A percentile compares a stretch with the other conserved stretches of the same genome.
phyloP scores from a whole-genome alignment of 345 rosid genomes.

The Eutrema heterophyllum region DNA sequence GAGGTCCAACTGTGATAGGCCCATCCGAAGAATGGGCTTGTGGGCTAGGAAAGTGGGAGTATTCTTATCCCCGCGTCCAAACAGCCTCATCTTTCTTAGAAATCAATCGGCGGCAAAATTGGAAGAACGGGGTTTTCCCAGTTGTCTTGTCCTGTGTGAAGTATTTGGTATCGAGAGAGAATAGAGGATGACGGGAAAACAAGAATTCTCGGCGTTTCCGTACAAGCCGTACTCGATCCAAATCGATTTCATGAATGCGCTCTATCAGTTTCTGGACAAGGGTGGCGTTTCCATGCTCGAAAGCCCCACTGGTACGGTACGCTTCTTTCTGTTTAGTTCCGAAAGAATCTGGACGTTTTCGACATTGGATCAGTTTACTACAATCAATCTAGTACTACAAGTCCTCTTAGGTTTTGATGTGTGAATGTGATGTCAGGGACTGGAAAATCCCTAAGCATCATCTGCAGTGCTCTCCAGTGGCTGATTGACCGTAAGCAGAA shows the following conservation, averaged over 20 bases:
- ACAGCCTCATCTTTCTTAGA: constrained; percentile 1
- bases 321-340: background rate
- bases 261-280: constrained; percentile 62
- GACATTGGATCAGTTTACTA: too few species aligned
- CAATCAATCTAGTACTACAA: too few species aligned
- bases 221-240: constrained; percentile 78
- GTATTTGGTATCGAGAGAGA: background rate
- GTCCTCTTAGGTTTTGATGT: background rate
- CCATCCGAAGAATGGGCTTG: background rate
- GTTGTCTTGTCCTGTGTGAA: too few species aligned
- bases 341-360: too few species aligned
- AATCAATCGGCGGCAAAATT: constrained; percentile 21
- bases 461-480: constrained; percentile 87
- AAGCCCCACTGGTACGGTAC: constrained; percentile 84
- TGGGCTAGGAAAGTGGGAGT: background rate
- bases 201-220: constrained; percentile 65
- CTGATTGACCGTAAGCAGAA: constrained; percentile 55
- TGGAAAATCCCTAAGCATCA: constrained; percentile 85
- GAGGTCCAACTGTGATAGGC: background rate
- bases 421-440: constrained; percentile 65
- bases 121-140: too few species aligned
- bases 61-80: background rate
- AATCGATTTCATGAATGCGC: constrained; percentile 78
- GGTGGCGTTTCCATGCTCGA: constrained; percentile 98
- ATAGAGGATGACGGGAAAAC: constrained; percentile 12